Conservation (phyloP, 1,139 yeast species). For the Sugiyamaella castrensis region DNA sequence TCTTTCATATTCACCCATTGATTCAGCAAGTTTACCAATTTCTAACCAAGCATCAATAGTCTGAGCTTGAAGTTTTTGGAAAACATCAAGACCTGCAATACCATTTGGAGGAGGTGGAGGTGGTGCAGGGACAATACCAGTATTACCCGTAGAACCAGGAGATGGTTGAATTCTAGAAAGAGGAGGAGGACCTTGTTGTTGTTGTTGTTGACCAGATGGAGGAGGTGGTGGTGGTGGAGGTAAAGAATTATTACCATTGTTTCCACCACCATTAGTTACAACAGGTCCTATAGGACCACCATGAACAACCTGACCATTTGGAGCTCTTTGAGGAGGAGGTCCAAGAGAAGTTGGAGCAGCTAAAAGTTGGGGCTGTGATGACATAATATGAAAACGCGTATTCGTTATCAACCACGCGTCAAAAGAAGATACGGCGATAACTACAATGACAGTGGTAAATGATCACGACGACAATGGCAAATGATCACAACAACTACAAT, state of each 20-base stretch:
- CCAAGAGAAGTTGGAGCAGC: conserved; percentile 17
- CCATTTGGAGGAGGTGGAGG: conserved; percentile 17
- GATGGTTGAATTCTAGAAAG: conserved; percentile 11
- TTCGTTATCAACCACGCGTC: too few species aligned
- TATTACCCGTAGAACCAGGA: conserved; percentile 3
- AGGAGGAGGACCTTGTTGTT: conserved; percentile 23
- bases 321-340: conserved; percentile 9
- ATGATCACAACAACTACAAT: too few species aligned
- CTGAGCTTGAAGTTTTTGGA: conserved; percentile 43
- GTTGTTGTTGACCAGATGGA: conserved; percentile 23
- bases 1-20: conserved; percentile 82
- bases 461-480: too few species aligned
- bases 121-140: conserved; percentile 29
- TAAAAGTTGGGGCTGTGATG: conserved; percentile 15
- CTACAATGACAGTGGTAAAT: too few species aligned
- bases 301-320: conserved; percentile 16
- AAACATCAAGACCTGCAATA: conserved; percentile 44
- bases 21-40: conserved; percentile 81
- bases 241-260: conserved; percentile 7
- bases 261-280: conserved; percentile 7
- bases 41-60: conserved; percentile 94
- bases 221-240: conserved; percentile 22
- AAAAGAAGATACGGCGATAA: too few species aligned
- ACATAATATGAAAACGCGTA: conserved; percentile 5
- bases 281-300: conserved; percentile 9